These are phyloP conservation scores for Aspergillus cristatus DNA, from an alignment of 495 filamentous ascomycete genomes.

Conservation along the genomic window DNA sequence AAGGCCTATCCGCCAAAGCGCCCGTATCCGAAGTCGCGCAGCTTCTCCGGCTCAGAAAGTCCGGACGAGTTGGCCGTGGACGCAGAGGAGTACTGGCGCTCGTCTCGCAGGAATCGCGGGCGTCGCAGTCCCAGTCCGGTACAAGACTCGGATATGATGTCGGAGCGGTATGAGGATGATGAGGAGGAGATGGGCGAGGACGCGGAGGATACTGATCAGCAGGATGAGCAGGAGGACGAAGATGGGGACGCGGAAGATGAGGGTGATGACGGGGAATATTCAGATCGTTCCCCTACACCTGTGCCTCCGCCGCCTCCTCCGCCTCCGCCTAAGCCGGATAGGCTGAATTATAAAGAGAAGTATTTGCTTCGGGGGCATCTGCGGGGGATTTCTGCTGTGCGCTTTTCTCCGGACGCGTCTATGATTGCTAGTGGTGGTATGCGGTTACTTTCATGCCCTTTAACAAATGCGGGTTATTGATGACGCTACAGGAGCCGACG, in stretches of 20 bases:
- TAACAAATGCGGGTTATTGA: background rate
- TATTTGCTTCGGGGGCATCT: constrained; percentile 66
- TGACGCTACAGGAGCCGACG: constrained; percentile 59
- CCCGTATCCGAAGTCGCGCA: constrained; percentile 21
- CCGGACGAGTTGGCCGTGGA: constrained; percentile 38
- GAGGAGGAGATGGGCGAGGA: constrained; percentile 10
- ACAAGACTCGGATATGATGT: constrained; percentile 5
- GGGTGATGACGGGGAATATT: constrained; percentile 5
- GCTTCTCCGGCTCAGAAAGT: constrained; percentile 30
- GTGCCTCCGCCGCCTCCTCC: constrained; percentile 27
- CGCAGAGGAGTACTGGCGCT: constrained; percentile 33
- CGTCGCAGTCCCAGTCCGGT: constrained; percentile 10
- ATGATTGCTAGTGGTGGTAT: constrained; percentile 83
- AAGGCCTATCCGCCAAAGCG: constrained; percentile 31
- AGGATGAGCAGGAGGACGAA: constrained; percentile 3
- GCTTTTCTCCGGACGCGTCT: constrained; percentile 79
- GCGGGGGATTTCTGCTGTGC: constrained; percentile 72
- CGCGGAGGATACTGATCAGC: constrained; percentile 10
- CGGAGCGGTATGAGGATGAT: constrained; percentile 4
- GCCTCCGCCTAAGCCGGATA: constrained; percentile 34
- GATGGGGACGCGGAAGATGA: constrained; percentile 2
- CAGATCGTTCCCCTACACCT: constrained; percentile 25
- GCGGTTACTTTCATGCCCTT: constrained; percentile 16
- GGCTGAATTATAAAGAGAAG: constrained; percentile 50
- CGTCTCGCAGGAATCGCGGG: constrained; percentile 19